Percentiles rank a stretch among this genome's conserved stretches.
These are phyloP conservation scores for Helicosporidium sp. DNA, from an alignment of 139 green algal genomes.

Conservation along the genomic window DNA sequence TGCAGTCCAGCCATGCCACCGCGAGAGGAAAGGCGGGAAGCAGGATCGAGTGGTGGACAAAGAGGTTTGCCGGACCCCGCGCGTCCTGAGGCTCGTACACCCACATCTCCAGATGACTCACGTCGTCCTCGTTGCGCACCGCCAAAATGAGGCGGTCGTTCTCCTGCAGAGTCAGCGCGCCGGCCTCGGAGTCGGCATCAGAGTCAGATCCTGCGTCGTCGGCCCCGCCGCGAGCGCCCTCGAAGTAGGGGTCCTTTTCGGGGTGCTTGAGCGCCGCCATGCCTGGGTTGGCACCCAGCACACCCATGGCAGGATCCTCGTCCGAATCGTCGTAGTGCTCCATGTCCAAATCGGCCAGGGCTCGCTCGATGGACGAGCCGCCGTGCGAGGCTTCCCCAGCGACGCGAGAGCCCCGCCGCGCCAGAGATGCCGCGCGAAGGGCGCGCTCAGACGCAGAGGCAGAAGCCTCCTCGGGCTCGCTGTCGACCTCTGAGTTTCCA, in stretches of 20 bases:
- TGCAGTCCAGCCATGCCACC: constrained; percentile 69
- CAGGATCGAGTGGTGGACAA: constrained; percentile 91
- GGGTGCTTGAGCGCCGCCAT: constrained; percentile 24
- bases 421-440: constrained; percentile 17
- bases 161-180: constrained; percentile 33
- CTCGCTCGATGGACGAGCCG: constrained; percentile 11
- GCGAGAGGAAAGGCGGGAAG: constrained; percentile 80
- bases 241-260: constrained; percentile 18
- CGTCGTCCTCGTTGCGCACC: constrained; percentile 78
- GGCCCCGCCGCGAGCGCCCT: background rate
- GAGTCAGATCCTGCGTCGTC: too few relatives aligned
- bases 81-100: constrained; percentile 69
- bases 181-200: constrained; percentile 29
- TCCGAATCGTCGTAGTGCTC: constrained; percentile 73
- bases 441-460: constrained; percentile 5
- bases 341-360: constrained; percentile 83
- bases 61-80: constrained; percentile 50
- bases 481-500: constrained; percentile 2
- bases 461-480: background rate
- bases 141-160: constrained; percentile 76
- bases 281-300: too few relatives aligned
- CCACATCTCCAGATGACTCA: constrained; percentile 84
- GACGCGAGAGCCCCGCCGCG: constrained; percentile 8
- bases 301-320: constrained; percentile 20
- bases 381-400: background rate